Base-by-base conservation (phyloP, 2,329 filamentous ascomycete genomes). In the Phialophora tarda region DNA sequence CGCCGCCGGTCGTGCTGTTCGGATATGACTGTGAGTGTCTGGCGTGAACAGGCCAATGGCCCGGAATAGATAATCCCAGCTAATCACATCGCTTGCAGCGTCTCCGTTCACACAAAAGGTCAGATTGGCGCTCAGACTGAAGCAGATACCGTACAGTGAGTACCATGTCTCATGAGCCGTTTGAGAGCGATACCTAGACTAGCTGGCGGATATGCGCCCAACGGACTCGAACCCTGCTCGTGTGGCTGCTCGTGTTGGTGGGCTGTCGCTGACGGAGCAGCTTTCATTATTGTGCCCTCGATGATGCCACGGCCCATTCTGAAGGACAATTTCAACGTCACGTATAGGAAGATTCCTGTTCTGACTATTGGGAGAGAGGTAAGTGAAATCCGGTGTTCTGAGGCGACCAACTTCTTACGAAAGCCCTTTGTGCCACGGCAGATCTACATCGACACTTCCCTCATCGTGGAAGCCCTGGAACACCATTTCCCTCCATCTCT, bases 311-410 rank as follows among this genome's bases (percentile, higher is more conserved):
- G 89, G 23, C 88, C 88, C 0, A 87, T 91, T 74, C 74, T 91
- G 14, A 63, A 63, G 57, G 77, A 80, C 26, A 79, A 80, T 2
- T 82, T 92, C n/a, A 88, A 88, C 34, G 81, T 91, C 61, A 79
- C 81, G 5, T 89, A 92, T 77, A 85, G 89, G 3, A 88, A 90
- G 65, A 91, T 91, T 64, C 90, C 90, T 1, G 74, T 91, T 58
- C 77, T 92, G 55, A 78, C 85, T 21, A 87, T 91, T 71, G 89
- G 88, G 12, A 81, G 84, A 8, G 86, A 90, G 57, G 65, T 72
- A 59, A 58, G 59, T 44, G 10, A 21, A 17, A 1, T 44, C 17
- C 38, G 38, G 17, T n/a, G 5, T 6, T 44, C 12, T n/a, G 5
- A 44, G 8, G 38, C 5, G 38, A 44, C 38, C 5, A 17, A 44